A percentile compares a stretch with the other conserved stretches of the same genome.
Conservation (phyloP, 1,284 basidiomycete species). For the Singerocomus inundabilis region DNA sequence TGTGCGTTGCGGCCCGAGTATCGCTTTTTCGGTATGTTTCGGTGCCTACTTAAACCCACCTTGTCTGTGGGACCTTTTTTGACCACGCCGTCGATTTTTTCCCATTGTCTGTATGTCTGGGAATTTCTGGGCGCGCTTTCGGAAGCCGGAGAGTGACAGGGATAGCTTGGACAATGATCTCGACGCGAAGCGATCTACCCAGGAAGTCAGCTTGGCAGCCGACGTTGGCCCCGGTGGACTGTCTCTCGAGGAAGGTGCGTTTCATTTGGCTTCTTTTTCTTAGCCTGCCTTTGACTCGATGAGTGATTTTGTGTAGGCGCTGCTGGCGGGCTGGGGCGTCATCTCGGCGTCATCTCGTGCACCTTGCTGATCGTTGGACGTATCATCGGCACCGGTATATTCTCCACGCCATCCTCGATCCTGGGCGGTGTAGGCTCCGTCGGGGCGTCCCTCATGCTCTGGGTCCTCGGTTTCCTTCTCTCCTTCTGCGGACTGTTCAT, state of each 20-base stretch:
- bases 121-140: constrained; percentile 1
- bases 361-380: constrained; percentile 50
- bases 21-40: too few relatives aligned
- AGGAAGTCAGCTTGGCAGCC: not conserved
- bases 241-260: constrained; percentile 31
- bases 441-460: constrained; percentile 54
- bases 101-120: constrained; percentile 6
- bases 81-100: too few relatives aligned
- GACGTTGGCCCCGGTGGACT: constrained; percentile 25
- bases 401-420: constrained; percentile 62
- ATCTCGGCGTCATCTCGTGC: constrained; percentile 49
- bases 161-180: not conserved
- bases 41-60: constrained; percentile 1
- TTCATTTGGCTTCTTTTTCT: not conserved
- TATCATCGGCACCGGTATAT: constrained; percentile 63
- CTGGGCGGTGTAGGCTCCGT: constrained; percentile 47
- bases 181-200: not conserved
- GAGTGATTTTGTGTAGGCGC: constrained; percentile 29
- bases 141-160: constrained; percentile 4
- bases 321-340: constrained; percentile 50
- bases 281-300: not conserved
- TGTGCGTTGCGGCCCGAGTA: too few relatives aligned
- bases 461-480: constrained; percentile 54
- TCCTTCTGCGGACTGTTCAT: constrained; percentile 53
- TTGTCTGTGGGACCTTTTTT: not conserved